phyloP scores from a whole-genome alignment of 1,139 yeast species.

The Magnusiomyces fungicola region DNA sequence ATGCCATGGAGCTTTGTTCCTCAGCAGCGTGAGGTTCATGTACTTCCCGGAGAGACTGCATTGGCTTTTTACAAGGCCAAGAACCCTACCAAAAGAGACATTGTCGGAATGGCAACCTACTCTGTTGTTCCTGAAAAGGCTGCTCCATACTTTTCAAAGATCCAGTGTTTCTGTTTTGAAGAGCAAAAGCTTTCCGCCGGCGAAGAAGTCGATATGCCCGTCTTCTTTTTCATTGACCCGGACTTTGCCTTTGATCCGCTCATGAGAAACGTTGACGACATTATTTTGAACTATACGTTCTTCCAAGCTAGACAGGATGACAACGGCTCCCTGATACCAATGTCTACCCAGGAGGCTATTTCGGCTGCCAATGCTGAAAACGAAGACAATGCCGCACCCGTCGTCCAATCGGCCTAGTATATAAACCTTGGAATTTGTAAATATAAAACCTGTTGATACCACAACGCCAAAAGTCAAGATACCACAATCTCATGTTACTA shows the following conservation, averaged over 20 bases:
- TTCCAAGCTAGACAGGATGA: conserved; percentile 41
- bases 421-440: too few relatives aligned
- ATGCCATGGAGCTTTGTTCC: conserved; percentile 97
- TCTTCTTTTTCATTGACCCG: conserved; percentile 96
- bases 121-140: conserved; percentile 95
- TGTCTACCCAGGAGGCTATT: neutral
- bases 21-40: conserved; percentile 86
- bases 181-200: conserved; percentile 92
- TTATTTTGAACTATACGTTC: conserved; percentile 87
- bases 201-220: conserved; percentile 99
- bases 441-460: too few relatives aligned
- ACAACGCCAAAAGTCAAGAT: too few relatives aligned
- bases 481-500: too few relatives aligned
- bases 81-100: conserved; percentile 77
- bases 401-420: too few relatives aligned
- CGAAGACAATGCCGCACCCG: neutral
- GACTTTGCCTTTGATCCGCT: conserved; percentile 93
- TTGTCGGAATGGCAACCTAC: conserved; percentile 97
- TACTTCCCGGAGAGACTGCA: conserved; percentile 97
- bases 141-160: conserved; percentile 92
- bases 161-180: conserved; percentile 97
- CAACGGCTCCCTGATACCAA: conserved; percentile 16
- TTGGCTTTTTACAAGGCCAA: conserved; percentile 91
- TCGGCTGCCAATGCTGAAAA: neutral
- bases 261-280: conserved; percentile 85